A percentile compares a stretch with the other conserved stretches of the same genome.
phyloP scores from a whole-genome alignment of 352 stramenopile genomes.

The Globisporangium cylindrosporum region DNA sequence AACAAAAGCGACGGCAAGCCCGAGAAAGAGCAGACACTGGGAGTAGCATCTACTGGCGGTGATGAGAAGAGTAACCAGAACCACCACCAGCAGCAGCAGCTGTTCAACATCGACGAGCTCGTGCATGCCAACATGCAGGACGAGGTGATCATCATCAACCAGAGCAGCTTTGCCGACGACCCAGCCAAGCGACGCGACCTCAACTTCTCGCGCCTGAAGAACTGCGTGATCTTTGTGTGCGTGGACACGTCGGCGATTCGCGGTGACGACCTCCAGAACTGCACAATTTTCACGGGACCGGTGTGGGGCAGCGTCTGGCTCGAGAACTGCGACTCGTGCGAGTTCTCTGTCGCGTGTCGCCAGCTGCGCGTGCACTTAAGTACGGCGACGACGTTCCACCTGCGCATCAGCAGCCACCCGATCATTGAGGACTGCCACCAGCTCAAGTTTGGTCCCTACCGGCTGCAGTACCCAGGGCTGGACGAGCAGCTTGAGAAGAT shows the following conservation, averaged over 20 bases:
- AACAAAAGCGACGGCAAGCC: conserved; percentile 13
- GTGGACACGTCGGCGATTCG: conserved; percentile 76
- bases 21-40: conserved; percentile 11
- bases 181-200: conserved; percentile 52
- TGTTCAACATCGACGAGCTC: conserved; percentile 45
- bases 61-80: conserved; percentile 16
- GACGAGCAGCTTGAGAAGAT: conserved; percentile 57
- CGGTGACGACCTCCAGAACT: conserved; percentile 57
- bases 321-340: conserved; percentile 68
- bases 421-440: conserved; percentile 90
- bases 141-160: conserved; percentile 70
- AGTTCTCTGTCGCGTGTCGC: conserved; percentile 80
- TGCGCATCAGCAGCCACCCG: conserved; percentile 81
- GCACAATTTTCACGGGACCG: conserved; percentile 69
- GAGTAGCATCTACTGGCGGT: neutral
- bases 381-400: conserved; percentile 63
- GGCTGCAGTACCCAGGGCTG: conserved; percentile 58
- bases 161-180: conserved; percentile 38
- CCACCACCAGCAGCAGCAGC: too few species aligned
- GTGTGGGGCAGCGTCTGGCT: conserved; percentile 86
- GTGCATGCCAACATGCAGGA: conserved; percentile 53
- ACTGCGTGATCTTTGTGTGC: conserved; percentile 69
- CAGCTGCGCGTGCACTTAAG: conserved; percentile 87
- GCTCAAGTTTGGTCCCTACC: conserved; percentile 80
- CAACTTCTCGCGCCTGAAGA: conserved; percentile 63